Base-by-base conservation (phyloP, 805 yeast species). In the Ogataea philodendri region DNA sequence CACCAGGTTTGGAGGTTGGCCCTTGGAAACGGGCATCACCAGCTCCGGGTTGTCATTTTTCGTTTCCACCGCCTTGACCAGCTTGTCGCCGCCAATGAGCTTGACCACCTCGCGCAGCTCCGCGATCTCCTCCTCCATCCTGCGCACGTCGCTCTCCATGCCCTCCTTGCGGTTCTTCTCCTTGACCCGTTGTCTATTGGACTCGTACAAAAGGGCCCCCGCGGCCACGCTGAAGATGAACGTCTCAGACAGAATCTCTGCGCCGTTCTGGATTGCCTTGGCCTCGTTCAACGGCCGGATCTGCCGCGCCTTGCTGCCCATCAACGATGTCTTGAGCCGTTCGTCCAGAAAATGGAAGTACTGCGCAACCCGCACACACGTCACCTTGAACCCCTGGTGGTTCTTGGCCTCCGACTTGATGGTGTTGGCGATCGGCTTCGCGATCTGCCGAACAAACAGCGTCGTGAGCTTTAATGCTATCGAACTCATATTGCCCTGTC, bases 201-300 rank as follows among this genome's bases (percentile, higher is more conserved):
- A 72, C 55, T 87, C 95, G 54, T 72, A 84, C 9, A 86, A 52
- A 8, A 87, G 78, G 36, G 84, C 68, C 1, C 81, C 70, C 5
- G 94, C 93, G 1, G 93, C 95, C 15, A 87, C 90, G 17, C 81
- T 65, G 49, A 87, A 86, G 13, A 86, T 77, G 51, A 86, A 81
- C 20, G 78, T 56, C 55, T 86, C 95, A 28, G 90, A 81, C 9
- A 86, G 61, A 54, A 85, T 76, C 38, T 72, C 81, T 27, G 95
- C 93, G 1, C 95, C 95, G 40, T 70, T 76, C 40, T 86, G 93
- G 26, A 87, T 73, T 22, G 96, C 95, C 51, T 77, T 80, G 9
- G 78, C 75, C 47, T 85, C 95, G 55, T 84, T 85, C 55, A 86
- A 69, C 0, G 95, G 95, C 30, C 94, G 70, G 7, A 85, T 72